Conservation (phyloP, 148 eudicot species). For the Nepenthes gracilis region DNA sequence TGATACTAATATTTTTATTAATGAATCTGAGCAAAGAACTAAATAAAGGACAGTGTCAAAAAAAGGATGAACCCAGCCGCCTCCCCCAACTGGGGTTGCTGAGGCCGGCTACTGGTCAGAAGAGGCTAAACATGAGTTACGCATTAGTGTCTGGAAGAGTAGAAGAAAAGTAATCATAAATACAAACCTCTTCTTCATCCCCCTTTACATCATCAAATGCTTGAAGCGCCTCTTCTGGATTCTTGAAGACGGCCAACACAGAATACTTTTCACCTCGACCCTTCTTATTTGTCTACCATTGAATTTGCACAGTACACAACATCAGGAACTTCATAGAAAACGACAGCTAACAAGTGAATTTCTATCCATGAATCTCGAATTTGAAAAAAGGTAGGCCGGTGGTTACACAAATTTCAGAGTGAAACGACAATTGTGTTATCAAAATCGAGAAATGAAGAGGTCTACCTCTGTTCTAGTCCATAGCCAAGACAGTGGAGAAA, state of each 20-base stretch:
- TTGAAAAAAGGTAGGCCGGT: neutral
- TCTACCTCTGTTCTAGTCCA: no score
- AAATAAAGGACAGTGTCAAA: no score
- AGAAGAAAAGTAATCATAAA: neutral
- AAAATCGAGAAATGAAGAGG: no score
- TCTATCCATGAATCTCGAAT: neutral
- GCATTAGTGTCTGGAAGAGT: no score
- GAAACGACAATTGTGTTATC: neutral
- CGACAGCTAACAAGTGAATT: neutral
- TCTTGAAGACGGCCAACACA: conserved; percentile 38
- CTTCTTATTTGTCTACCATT: conserved; percentile 36
- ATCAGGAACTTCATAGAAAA: conserved; percentile 3
- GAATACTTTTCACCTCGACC: conserved; percentile 39
- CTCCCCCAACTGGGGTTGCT: no score
- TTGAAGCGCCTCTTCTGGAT: conserved; percentile 40
- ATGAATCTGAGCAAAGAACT: no score
- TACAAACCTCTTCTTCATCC: conserved; percentile 33
- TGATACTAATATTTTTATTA: neutral
- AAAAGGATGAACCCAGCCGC: no score
- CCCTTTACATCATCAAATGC: conserved; percentile 50
- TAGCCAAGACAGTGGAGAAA: no score
- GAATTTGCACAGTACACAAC: neutral
- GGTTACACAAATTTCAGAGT: neutral
- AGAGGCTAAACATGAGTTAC: no score
- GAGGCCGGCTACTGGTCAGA: no score